These are phyloP conservation scores for Geosiphon pyriformis DNA, from an alignment of 192 early-diverging fungal genomes.

Conservation along the genomic window DNA sequence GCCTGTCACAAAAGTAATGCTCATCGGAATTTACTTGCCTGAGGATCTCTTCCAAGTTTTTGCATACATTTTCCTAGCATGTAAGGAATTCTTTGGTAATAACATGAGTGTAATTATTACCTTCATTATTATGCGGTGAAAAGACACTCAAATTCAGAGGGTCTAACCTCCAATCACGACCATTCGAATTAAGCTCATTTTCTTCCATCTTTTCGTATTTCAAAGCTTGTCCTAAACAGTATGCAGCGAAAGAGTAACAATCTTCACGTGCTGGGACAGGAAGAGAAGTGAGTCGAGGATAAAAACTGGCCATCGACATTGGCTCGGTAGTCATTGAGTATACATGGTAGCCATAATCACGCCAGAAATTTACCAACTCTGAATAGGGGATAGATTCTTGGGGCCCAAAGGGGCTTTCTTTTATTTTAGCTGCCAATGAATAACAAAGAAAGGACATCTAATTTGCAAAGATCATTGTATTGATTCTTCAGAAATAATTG, in stretches of 20 bases:
- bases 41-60: constrained; percentile 38
- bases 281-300: background rate
- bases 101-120: too few relatives aligned
- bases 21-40: constrained; percentile 27
- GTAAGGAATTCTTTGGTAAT: constrained; percentile 30
- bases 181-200: background rate
- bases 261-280: constrained; percentile 25
- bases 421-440: constrained; percentile 35
- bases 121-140: too few relatives aligned
- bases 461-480: background rate
- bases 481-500: too few relatives aligned
- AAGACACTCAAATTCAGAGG: too few relatives aligned
- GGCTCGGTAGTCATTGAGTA: constrained; percentile 46
- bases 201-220: constrained; percentile 22
- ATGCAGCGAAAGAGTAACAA: constrained; percentile 39
- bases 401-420: background rate
- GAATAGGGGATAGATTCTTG: background rate
- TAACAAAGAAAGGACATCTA: constrained; percentile 64
- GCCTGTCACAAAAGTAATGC: too few relatives aligned
- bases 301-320: constrained; percentile 48
- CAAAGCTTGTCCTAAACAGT: constrained; percentile 36
- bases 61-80: constrained; percentile 52
- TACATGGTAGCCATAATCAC: constrained; percentile 44
- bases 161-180: constrained; percentile 14
- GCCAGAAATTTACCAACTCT: constrained; percentile 38